phyloP scores from a whole-genome alignment of 2,329 filamentous ascomycete genomes.

The Corinectria fuckeliana region DNA sequence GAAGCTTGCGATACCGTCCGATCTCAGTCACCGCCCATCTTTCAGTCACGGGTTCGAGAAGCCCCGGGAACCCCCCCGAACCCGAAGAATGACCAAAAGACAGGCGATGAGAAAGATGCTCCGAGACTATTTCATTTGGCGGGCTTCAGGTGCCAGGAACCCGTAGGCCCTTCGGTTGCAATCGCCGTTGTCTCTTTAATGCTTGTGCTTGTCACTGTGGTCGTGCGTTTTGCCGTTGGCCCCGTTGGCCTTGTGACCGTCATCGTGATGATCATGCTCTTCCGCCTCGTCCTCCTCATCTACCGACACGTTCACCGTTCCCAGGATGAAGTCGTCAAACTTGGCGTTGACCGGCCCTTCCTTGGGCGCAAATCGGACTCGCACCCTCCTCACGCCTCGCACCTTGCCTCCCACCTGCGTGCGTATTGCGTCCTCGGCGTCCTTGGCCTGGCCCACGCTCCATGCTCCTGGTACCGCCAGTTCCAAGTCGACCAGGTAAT shows the following conservation, averaged over 20 bases:
- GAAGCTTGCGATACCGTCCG: slow-evolving; percentile 7
- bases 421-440: slow-evolving; percentile 77
- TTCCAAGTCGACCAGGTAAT: slow-evolving; percentile 91
- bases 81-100: neutral
- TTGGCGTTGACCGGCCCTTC: slow-evolving; percentile 63
- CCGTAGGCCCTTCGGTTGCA: neutral
- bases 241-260: slow-evolving; percentile 38
- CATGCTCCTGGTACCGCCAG: slow-evolving; percentile 78
- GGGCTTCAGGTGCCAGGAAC: neutral
- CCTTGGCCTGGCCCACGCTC: slow-evolving; percentile 73
- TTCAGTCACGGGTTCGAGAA: neutral
- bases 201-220: slow-evolving; percentile 41
- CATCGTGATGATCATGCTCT: slow-evolving; percentile 45
- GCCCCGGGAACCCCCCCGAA: neutral
- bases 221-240: slow-evolving; percentile 20
- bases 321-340: slow-evolving; percentile 81
- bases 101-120: neutral
- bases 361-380: slow-evolving; percentile 80
- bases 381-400: slow-evolving; percentile 81
- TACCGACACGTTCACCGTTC: slow-evolving; percentile 68
- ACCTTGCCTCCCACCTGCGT: slow-evolving; percentile 77
- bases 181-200: slow-evolving; percentile 23
- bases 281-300: slow-evolving; percentile 55
- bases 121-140: neutral
- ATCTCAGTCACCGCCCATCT: slow-evolving; percentile 9